phyloP scores from a whole-genome alignment of 306 rosid species.

The Crotalaria pallida region DNA sequence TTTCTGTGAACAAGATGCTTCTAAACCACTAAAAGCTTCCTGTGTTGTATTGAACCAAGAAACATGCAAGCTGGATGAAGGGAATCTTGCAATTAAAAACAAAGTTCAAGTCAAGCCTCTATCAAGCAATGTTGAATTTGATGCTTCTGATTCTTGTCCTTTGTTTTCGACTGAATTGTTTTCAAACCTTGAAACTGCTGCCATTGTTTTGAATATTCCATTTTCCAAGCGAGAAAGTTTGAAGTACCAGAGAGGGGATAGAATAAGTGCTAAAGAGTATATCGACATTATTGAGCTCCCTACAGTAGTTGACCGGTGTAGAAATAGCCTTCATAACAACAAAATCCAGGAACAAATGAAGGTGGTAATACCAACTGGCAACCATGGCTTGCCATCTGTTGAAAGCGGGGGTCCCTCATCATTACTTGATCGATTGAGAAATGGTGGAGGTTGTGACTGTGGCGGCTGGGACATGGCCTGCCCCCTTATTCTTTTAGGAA shows the following conservation, averaged over 20 bases:
- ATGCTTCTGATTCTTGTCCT: slow-evolving; percentile 37
- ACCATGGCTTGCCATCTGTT: slow-evolving; percentile 64
- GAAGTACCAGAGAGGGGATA: slow-evolving; percentile 58
- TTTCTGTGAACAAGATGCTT: slow-evolving; percentile 24
- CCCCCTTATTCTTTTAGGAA: slow-evolving; percentile 73
- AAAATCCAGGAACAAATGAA: slow-evolving; percentile 51
- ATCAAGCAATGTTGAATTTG: slow-evolving; percentile 26
- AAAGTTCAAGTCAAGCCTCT: slow-evolving; percentile 44
- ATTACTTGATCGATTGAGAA: slow-evolving; percentile 77
- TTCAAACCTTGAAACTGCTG: slow-evolving; percentile 67
- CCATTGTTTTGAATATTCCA: slow-evolving; percentile 76
- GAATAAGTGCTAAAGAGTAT: slow-evolving; percentile 32
- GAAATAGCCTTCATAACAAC: slow-evolving; percentile 27
- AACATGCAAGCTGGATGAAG: slow-evolving; percentile 22
- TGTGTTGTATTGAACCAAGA: slow-evolving; percentile 34
- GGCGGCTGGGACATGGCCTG: slow-evolving; percentile 99
- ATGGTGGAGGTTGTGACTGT: slow-evolving; percentile 92
- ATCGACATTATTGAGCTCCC: slow-evolving; percentile 33
- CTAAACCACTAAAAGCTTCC: slow-evolving; percentile 37
- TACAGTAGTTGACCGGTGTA: slow-evolving; percentile 33
- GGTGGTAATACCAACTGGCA: slow-evolving; percentile 78
- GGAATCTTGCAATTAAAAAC: slow-evolving; percentile 26
- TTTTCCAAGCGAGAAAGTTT: slow-evolving; percentile 69
- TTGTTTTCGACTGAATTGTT: slow-evolving; percentile 38
- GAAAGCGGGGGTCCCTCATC: slow-evolving; percentile 66